These are phyloP conservation scores for Vachellia pachyceras DNA, from an alignment of 306 rosid species.

Conservation along the genomic window DNA sequence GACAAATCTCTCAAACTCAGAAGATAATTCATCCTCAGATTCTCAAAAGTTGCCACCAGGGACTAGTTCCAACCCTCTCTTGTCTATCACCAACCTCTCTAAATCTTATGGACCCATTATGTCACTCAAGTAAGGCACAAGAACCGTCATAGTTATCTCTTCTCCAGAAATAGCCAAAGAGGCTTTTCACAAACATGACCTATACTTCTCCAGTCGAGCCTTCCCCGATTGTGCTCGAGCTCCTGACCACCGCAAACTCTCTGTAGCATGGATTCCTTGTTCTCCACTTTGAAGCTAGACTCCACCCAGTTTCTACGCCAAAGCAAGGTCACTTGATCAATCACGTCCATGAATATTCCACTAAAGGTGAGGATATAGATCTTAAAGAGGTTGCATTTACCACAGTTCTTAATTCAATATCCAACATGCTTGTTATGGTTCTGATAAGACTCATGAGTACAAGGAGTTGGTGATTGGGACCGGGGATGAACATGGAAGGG, in stretches of 20 bases:
- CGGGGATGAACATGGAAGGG: neutral
- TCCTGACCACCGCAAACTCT: neutral
- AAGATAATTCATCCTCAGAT: neutral
- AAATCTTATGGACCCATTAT: neutral
- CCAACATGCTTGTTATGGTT: neutral
- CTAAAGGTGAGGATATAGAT: neutral
- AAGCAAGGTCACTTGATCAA: neutral
- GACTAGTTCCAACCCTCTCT: neutral
- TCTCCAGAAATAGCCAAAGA: neutral
- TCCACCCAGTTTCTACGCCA: slow-evolving; percentile 8
- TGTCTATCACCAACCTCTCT: neutral
- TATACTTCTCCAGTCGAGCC: neutral
- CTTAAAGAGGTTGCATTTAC: neutral
- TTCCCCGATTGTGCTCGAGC: neutral
- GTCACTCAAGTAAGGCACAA: neutral
- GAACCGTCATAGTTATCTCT: neutral
- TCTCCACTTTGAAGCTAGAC: neutral
- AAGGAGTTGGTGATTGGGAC: neutral
- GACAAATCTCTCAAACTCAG: neutral
- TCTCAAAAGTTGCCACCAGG: neutral
- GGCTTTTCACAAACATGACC: neutral
- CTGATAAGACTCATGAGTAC: neutral
- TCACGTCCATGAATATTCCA: neutral
- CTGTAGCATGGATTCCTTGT: neutral
- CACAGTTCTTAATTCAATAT: neutral